Base-by-base conservation (phyloP, 169 alveolate species). In the Plasmodium fragile region DNA sequence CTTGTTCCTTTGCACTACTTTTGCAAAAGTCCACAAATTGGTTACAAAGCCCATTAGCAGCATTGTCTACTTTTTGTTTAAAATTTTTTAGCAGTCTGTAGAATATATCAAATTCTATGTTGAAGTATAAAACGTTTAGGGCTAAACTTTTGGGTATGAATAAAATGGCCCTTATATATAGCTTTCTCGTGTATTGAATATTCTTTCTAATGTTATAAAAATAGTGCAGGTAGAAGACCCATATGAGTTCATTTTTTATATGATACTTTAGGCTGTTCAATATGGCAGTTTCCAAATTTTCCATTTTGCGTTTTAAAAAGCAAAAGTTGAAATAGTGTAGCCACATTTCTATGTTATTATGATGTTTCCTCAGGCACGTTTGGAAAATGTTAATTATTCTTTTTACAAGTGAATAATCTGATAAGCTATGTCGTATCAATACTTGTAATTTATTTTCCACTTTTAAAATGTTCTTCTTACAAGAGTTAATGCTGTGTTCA, bases 281-380 rank as follows among this genome's bases (percentile, higher is more conserved):
- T 80, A 89, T 89, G 71, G 94, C 89, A 22, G 36, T 89, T 69
- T 89, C 91, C 25, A 89, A 41, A 43, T 89, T 89, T 3, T 59
- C 83, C 45, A 28, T 78, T 79, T 22, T 89, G 0, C 71, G 43
- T 25, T 89, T 77, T 72, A 80, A 16, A 49, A 22, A 89, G 22
- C 89, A 89, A 36, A 89, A 89, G 43, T 89, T 89, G 34, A 89
- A 89, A 79, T 89, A 89, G 13, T 69, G 81, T 79, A 77, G 71
- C 94, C 94, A 89, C 41, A 89, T 65, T 49, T 55, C 82, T 34
- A 80, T 52, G 71, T 89, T 89, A 89, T 77, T 89, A 79, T 78
- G 73, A 89, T 79, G 32, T 49, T 89, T 89, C 45, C 73, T 89
- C 45, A 89, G 52, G 28, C 94, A 89, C 52, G 34, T 41, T 41